Percentiles rank a stretch among this genome's conserved stretches.
Conservation (phyloP, 2,329 filamentous ascomycete genomes). For the Paraphoma sp. region DNA sequence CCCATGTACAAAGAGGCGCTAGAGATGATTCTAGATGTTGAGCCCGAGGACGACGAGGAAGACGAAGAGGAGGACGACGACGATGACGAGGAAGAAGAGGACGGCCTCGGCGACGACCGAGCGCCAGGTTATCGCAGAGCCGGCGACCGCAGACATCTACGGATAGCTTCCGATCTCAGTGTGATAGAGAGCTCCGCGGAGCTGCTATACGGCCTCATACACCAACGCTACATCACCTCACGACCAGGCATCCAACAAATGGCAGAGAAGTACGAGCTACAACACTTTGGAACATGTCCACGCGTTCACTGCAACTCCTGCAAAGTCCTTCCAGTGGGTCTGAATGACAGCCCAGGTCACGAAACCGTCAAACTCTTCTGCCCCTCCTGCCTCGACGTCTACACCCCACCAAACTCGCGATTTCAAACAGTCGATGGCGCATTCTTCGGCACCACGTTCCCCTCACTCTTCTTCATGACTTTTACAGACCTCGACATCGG, state of each 20-base stretch:
- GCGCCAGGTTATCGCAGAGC: constrained; percentile 61
- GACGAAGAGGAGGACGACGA: constrained; percentile 77
- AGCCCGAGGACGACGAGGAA: constrained; percentile 90
- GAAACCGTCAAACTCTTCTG: constrained; percentile 99
- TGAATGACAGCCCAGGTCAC: constrained; percentile 92
- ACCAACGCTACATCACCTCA: constrained; percentile 98
- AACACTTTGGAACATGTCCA: constrained; percentile 96
- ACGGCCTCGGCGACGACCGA: constrained; percentile 58
- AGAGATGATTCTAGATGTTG: constrained; percentile 99
- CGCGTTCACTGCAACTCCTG: constrained; percentile 90
- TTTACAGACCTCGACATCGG: constrained; percentile 93
- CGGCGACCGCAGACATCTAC: constrained; percentile 71
- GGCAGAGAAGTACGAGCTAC: constrained; percentile 98
- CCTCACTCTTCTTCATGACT: constrained; percentile 96
- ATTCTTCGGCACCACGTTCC: constrained; percentile 98
- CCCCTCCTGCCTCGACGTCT: constrained; percentile 94
- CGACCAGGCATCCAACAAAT: constrained; percentile 97
- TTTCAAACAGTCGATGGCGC: constrained; percentile 98
- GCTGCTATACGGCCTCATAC: constrained; percentile 96
- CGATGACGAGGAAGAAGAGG: constrained; percentile 63
- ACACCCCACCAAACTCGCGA: constrained; percentile 94
- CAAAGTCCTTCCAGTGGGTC: constrained; percentile 88
- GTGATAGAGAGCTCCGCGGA: constrained; percentile 98
- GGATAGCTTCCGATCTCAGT: constrained; percentile 90
- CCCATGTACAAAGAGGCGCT: constrained; percentile 99